These are phyloP conservation scores for Apodospora peruviana DNA, from an alignment of 495 filamentous ascomycete species.

Conservation along the genomic window DNA sequence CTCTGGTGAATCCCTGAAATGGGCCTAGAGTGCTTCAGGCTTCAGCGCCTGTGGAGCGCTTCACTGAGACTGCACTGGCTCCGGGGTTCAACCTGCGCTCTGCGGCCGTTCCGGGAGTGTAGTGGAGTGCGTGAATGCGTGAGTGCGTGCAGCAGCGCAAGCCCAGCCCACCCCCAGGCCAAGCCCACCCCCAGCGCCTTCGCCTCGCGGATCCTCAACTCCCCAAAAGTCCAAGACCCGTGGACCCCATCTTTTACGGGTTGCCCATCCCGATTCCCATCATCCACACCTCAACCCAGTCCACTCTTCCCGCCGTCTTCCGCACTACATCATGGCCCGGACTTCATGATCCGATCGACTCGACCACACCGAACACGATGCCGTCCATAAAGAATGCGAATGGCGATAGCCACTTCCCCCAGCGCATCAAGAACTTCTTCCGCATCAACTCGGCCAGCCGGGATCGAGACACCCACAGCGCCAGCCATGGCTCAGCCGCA, in stretches of 20 bases:
- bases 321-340: constrained; percentile 21
- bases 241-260: too few relatives aligned
- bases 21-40: too few relatives aligned
- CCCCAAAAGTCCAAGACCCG: neutral
- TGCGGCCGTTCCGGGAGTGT: too few relatives aligned
- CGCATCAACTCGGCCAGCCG: constrained; percentile 65
- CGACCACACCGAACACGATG: constrained; percentile 22
- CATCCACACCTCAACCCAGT: neutral
- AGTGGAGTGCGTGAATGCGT: neutral
- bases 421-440: constrained; percentile 96
- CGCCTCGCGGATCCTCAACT: neutral
- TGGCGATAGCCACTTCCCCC: constrained; percentile 63
- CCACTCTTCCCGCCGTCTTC: neutral
- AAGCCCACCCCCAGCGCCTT: neutral
- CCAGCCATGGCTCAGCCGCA: constrained; percentile 31
- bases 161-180: neutral
- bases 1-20: too few relatives aligned
- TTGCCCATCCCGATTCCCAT: neutral
- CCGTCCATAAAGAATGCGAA: constrained; percentile 35
- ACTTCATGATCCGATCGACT: constrained; percentile 20
- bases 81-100: too few relatives aligned
- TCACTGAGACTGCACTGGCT: too few relatives aligned
- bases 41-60: too few relatives aligned
- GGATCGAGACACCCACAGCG: constrained; percentile 38
- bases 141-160: neutral